Percentiles rank a stretch among this genome's conserved stretches.
Conservation (phyloP, 2,329 filamentous ascomycete genomes). For the Claviceps paspali region DNA sequence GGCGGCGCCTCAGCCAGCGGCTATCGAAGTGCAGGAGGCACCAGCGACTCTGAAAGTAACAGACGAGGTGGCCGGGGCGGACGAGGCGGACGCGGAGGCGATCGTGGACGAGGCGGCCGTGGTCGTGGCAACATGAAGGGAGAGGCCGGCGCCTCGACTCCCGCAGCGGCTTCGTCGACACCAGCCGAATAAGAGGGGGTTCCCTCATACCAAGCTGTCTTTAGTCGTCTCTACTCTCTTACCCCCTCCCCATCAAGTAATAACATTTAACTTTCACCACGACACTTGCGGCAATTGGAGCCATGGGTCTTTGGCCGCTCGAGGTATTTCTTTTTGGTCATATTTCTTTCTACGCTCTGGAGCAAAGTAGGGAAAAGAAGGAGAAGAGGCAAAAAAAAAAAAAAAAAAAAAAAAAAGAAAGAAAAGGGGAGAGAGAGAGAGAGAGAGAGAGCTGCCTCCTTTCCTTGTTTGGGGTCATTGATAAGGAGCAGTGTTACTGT, state of each 20-base stretch:
- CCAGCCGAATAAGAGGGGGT: constrained; percentile 19
- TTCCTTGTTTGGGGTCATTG: constrained; percentile 4
- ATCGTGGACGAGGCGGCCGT: constrained; percentile 41
- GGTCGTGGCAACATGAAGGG: constrained; percentile 44
- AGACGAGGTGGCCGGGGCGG: constrained; percentile 40
- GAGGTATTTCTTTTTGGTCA: constrained; percentile 4
- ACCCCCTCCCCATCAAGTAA: neutral
- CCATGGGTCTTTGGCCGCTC: neutral
- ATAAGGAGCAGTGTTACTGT: constrained; percentile 7
- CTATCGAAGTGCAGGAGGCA: constrained; percentile 72
- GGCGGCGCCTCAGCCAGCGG: constrained; percentile 49
- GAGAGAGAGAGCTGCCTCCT: constrained; percentile 6
- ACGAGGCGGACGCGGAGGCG: constrained; percentile 41
- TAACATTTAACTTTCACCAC: neutral
- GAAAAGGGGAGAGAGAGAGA: neutral
- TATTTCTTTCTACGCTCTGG: constrained; percentile 9
- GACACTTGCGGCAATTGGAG: neutral
- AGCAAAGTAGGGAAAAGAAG: constrained; percentile 7
- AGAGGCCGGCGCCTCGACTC: constrained; percentile 38
- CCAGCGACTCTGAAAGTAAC: constrained; percentile 49
- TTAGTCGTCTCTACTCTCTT: neutral
- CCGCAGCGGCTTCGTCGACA: constrained; percentile 35
- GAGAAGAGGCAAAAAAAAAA: neutral
- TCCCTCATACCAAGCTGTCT: neutral
- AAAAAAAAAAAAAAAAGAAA: constrained; percentile 5